Percentiles rank a stretch among this genome's conserved stretches.
phyloP scores from a whole-genome alignment of 441 rosid genomes.

The Gossypium trilobum region DNA sequence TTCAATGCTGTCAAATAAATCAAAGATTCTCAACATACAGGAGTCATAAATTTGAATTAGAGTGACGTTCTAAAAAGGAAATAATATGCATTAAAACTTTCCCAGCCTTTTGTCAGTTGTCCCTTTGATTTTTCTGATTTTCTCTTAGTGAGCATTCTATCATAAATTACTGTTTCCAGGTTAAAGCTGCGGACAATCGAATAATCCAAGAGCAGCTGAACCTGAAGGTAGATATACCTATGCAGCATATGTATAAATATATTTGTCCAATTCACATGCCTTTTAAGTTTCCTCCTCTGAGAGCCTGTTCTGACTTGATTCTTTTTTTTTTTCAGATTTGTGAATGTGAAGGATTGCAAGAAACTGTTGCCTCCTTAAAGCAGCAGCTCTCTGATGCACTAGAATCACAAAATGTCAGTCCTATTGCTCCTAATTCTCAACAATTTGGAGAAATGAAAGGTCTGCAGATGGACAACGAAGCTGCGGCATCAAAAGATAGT shows the following conservation, averaged over 20 bases:
- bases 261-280: not conserved
- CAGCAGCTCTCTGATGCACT: conserved; percentile 68
- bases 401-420: conserved; percentile 35
- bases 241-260: not conserved
- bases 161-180: conserved; percentile 39
- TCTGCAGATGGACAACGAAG: conserved; percentile 30
- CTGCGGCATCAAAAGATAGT: conserved; percentile 24
- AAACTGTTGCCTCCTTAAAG: conserved; percentile 54
- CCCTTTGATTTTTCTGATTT: conserved; percentile 5
- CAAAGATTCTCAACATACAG: not conserved
- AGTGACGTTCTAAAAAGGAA: not conserved
- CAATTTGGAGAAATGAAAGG: conserved; percentile 30
- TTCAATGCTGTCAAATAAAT: too few relatives aligned
- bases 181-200: conserved; percentile 85
- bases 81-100: conserved; percentile 5
- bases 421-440: conserved; percentile 33
- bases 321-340: conserved; percentile 40
- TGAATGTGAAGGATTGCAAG: conserved; percentile 71
- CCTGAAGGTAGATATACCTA: conserved; percentile 52
- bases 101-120: not conserved
- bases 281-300: not conserved
- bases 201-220: conserved; percentile 86
- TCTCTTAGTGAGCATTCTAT: conserved; percentile 9
- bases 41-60: conserved; percentile 1
- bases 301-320: conserved; percentile 23